A percentile compares a stretch with the other conserved stretches of the same genome.
Evolutionary conservation across 2,329 filamentous ascomycete genomes (phyloP).

Genomic region (Phyllosticta capitalensis): DNA sequence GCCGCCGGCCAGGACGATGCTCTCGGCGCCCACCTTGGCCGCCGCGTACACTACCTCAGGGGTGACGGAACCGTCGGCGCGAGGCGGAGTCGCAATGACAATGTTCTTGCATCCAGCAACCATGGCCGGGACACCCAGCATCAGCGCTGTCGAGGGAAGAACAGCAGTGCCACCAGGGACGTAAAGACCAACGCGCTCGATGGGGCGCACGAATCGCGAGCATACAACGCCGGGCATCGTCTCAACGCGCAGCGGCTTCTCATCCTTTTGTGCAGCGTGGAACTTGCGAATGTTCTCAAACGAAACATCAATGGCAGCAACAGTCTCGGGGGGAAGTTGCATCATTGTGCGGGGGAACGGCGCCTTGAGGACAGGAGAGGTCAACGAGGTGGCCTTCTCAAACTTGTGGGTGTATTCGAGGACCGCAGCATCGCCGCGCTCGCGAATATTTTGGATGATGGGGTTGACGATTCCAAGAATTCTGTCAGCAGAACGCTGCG

Average conservation of each 20-base stretch:
- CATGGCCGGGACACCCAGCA: slow-evolving; percentile 96
- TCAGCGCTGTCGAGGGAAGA: slow-evolving; percentile 91
- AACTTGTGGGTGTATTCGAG: slow-evolving; percentile 96
- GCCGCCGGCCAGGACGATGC: slow-evolving; percentile 89
- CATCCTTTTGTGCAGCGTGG: slow-evolving; percentile 82
- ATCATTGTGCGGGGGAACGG: slow-evolving; percentile 82
- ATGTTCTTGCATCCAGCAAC: slow-evolving; percentile 95
- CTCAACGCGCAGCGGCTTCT: slow-evolving; percentile 74
- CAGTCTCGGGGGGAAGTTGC: slow-evolving; percentile 74
- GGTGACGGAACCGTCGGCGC: slow-evolving; percentile 79
- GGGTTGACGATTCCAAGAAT: slow-evolving; percentile 86
- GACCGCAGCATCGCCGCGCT: slow-evolving; percentile 76
- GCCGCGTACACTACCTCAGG: slow-evolving; percentile 97
- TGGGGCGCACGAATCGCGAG: slow-evolving; percentile 83
- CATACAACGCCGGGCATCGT: slow-evolving; percentile 97
- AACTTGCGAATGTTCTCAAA: slow-evolving; percentile 93
- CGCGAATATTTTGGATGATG: slow-evolving; percentile 80
- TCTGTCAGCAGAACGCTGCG: slow-evolving; percentile 86
- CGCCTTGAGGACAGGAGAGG: slow-evolving; percentile 77
- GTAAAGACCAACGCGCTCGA: slow-evolving; percentile 93
- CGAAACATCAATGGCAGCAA: slow-evolving; percentile 83
- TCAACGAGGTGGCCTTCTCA: slow-evolving; percentile 87
- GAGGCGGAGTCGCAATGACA: slow-evolving; percentile 82
- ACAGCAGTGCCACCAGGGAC: slow-evolving; percentile 94
- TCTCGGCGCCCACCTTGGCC: slow-evolving; percentile 92